These are phyloP conservation scores for Sextonia rubra DNA, from an alignment of 164 flowering plant species.

Conservation along the genomic window DNA sequence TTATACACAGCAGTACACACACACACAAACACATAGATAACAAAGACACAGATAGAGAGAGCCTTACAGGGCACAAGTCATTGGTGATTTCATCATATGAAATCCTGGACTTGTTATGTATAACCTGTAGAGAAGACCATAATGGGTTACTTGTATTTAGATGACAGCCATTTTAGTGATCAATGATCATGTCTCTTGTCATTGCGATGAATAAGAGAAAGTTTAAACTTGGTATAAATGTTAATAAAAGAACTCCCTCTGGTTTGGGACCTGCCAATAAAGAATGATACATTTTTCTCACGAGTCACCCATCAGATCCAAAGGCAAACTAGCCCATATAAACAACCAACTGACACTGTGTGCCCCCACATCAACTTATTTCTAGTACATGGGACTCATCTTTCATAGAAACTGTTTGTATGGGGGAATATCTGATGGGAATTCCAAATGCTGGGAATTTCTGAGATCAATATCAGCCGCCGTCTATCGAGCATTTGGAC, in stretches of 20 bases:
- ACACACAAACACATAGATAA: neutral
- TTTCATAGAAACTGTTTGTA: too few relatives aligned
- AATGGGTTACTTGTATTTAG: neutral
- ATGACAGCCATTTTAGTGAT: neutral
- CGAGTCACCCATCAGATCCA: neutral
- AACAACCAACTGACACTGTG: neutral
- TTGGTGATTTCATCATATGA: constrained; percentile 67
- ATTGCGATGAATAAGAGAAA: too few relatives aligned
- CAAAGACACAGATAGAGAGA: neutral
- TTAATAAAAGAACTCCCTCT: neutral
- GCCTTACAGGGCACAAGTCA: constrained; percentile 75
- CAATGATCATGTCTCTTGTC: neutral
- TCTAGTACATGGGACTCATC: neutral
- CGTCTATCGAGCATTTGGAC: too few relatives aligned
- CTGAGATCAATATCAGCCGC: too few relatives aligned
- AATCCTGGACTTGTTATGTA: constrained; percentile 61
- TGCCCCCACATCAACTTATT: neutral
- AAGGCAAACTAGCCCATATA: neutral
- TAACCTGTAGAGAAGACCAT: constrained; percentile 42
- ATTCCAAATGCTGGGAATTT: too few relatives aligned
- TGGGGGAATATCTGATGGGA: too few relatives aligned
- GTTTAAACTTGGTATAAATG: neutral
- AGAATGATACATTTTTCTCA: too few relatives aligned
- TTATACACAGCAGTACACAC: neutral
- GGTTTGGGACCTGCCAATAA: neutral